phyloP scores from a whole-genome alignment of 2,329 filamentous ascomycete genomes.

The Aspergillus quadricinctus region DNA sequence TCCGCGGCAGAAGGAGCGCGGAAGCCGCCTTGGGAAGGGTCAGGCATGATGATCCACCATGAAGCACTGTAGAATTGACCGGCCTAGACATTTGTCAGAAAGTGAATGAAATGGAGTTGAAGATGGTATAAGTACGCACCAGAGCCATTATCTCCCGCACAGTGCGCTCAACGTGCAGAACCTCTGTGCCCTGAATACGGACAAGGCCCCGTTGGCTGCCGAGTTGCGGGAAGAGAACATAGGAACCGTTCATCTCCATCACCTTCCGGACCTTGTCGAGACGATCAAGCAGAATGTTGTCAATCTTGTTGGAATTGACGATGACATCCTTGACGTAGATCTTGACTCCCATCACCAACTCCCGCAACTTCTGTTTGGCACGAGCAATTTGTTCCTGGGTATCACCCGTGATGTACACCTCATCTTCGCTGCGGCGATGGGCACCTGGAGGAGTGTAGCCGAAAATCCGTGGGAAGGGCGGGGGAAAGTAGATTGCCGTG shows the following conservation, averaged over 20 bases:
- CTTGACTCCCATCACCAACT: conserved; percentile 74
- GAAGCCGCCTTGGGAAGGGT: conserved; percentile 56
- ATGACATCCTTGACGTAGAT: conserved; percentile 88
- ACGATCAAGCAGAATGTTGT: conserved; percentile 84
- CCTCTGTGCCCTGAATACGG: conserved; percentile 87
- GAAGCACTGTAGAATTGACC: conserved; percentile 97
- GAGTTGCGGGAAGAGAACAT: conserved; percentile 84
- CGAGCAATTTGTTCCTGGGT: conserved; percentile 76
- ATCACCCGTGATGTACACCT: conserved; percentile 94
- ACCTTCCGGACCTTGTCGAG: conserved; percentile 97
- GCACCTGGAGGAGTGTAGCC: conserved; percentile 83
- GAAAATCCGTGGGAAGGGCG: conserved; percentile 86
- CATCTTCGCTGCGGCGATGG: conserved; percentile 73
- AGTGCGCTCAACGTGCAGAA: conserved; percentile 89
- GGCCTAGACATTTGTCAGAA: conserved; percentile 51
- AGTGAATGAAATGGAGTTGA: neutral
- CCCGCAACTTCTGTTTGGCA: conserved; percentile 87
- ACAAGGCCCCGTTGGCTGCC: conserved; percentile 81
- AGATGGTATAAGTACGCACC: conserved; percentile 49
- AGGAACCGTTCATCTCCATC: conserved; percentile 92
- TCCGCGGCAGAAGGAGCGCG: conserved; percentile 62
- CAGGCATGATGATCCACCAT: conserved; percentile 85
- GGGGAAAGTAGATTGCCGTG: conserved; percentile 97
- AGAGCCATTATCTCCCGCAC: conserved; percentile 94
- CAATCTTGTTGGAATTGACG: conserved; percentile 86